A percentile compares a stretch with the other conserved stretches of the same genome.
These are phyloP conservation scores for Blastosporella zonata DNA, from an alignment of 1,284 basidiomycete species.

Conservation along the genomic window DNA sequence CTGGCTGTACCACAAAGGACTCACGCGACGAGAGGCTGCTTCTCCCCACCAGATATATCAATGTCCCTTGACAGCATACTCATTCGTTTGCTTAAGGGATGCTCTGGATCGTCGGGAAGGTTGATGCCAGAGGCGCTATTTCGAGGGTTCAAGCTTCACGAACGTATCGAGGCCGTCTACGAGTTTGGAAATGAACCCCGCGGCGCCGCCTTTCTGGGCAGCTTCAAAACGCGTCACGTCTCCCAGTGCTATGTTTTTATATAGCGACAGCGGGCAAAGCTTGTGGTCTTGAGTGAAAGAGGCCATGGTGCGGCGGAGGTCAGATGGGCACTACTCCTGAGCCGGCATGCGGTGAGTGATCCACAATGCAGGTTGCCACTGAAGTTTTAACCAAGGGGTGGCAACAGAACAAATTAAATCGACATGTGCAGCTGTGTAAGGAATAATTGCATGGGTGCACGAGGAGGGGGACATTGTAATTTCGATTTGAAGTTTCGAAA, in stretches of 20 bases:
- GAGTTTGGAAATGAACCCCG: constrained; percentile 29
- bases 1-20: too few species aligned
- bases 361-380: too few species aligned
- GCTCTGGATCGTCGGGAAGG: constrained; percentile 29
- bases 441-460: too few species aligned
- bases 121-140: constrained; percentile 17
- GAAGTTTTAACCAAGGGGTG: too few species aligned
- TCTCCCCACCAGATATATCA: constrained; percentile 42
- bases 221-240: constrained; percentile 32
- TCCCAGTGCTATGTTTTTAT: constrained; percentile 47
- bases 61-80: constrained; percentile 32
- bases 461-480: too few species aligned
- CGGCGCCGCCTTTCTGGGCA: constrained; percentile 36
- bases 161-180: constrained; percentile 26
- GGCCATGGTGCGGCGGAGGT: constrained; percentile 37
- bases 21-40: constrained; percentile 40
- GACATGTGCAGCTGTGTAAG: too few species aligned
- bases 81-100: constrained; percentile 32
- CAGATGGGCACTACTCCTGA: constrained; percentile 30
- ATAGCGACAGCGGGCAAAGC: constrained; percentile 41
- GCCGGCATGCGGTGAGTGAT: constrained; percentile 29
- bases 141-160: constrained; percentile 31
- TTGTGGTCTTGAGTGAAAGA: constrained; percentile 43
- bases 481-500: too few species aligned
- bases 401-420: too few species aligned